A percentile compares a stretch with the other conserved stretches of the same genome.
These are phyloP conservation scores for Paracamarosporium sp. DNA, from an alignment of 2,329 filamentous ascomycete species.

Conservation along the genomic window DNA sequence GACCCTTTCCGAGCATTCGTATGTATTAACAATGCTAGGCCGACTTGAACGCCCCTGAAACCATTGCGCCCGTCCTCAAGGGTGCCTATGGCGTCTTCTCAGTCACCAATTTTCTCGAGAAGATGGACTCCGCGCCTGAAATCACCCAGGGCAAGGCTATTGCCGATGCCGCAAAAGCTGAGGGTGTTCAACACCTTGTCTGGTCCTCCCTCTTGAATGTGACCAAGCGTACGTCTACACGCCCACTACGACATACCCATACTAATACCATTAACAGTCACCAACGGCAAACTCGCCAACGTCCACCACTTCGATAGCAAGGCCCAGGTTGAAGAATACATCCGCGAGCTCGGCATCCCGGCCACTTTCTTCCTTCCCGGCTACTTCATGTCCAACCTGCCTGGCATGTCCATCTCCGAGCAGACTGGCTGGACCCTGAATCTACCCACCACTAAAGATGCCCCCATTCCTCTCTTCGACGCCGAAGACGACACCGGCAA, in stretches of 20 bases:
- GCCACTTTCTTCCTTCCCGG: constrained; percentile 58
- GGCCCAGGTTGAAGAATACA: constrained; percentile 61
- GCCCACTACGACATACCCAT: neutral
- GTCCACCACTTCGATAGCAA: constrained; percentile 64
- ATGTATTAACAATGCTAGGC: constrained; percentile 5
- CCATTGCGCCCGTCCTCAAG: constrained; percentile 6
- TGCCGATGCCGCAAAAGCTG: constrained; percentile 22
- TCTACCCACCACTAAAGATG: constrained; percentile 9
- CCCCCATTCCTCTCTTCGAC: constrained; percentile 13
- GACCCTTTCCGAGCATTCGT: no score
- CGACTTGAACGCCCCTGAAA: constrained; percentile 12
- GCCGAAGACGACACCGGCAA: constrained; percentile 9
- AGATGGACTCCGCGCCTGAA: constrained; percentile 18
- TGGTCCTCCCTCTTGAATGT: constrained; percentile 29
- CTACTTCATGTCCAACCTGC: constrained; percentile 55
- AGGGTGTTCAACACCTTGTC: constrained; percentile 25
- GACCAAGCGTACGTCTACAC: constrained; percentile 11
- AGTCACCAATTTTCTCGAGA: constrained; percentile 22
- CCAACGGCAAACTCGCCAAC: constrained; percentile 41
- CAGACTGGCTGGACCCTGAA: constrained; percentile 9
- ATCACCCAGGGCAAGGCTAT: constrained; percentile 29
- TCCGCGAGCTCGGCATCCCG: constrained; percentile 55
- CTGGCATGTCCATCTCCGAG: constrained; percentile 8
- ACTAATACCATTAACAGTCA: constrained; percentile 8
- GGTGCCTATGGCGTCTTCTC: constrained; percentile 7